Evolutionary conservation across 306 rosid genomes (phyloP).

Genomic region (Pachyrhizus erosus): DNA sequence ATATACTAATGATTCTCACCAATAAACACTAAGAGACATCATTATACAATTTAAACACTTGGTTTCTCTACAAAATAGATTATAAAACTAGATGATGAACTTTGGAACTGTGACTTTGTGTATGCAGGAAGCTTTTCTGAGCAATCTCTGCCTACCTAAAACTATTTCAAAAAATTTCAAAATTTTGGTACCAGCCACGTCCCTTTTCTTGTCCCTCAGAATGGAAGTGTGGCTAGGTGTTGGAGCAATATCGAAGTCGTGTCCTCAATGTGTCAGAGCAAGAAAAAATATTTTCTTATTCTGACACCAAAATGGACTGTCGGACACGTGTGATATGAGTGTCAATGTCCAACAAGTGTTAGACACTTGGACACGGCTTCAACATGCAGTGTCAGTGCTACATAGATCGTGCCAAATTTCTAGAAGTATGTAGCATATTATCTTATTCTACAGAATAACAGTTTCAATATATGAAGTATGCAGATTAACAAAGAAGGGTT

Average conservation of each 20-base stretch:
- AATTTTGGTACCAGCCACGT: background rate
- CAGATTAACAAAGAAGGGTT: background rate
- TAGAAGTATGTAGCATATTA: no score
- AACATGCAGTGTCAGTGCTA: background rate
- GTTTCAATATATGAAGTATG: conserved; percentile 31
- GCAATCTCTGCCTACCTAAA: background rate
- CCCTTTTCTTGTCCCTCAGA: background rate
- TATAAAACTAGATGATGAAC: background rate
- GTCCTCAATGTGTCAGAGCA: background rate
- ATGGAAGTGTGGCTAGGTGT: background rate
- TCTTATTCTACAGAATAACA: background rate
- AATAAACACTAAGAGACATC: background rate
- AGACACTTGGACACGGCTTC: background rate
- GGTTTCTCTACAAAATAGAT: background rate
- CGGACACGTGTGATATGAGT: background rate
- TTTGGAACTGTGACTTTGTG: background rate
- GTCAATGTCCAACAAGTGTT: background rate
- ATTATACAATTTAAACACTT: background rate
- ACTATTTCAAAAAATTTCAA: background rate
- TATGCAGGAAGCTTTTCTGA: background rate
- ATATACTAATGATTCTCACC: background rate
- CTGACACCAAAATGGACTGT: background rate
- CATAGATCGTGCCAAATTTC: background rate
- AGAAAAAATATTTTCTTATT: background rate
- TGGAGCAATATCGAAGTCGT: background rate